These are phyloP conservation scores for Stagonosporopsis rhizophila DNA, from an alignment of 2,329 filamentous ascomycete genomes.

Conservation along the genomic window DNA sequence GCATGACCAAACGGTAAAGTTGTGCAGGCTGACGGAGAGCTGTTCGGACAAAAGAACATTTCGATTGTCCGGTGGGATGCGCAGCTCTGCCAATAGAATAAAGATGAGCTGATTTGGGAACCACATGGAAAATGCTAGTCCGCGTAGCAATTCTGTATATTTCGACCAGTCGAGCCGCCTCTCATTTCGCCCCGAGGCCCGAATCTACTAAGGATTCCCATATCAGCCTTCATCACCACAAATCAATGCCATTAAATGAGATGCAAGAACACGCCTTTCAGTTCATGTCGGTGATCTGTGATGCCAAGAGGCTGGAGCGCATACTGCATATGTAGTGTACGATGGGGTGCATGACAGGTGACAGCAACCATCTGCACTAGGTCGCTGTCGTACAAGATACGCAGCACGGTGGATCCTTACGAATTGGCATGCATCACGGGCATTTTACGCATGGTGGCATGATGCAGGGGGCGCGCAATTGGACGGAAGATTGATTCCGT, in stretches of 20 bases:
- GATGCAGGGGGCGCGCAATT: conserved; percentile 5
- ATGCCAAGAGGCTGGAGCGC: conserved; percentile 24
- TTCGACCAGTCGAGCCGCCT: conserved; percentile 1
- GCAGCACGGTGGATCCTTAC: conserved; percentile 8
- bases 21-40: not conserved
- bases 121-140: conserved; percentile 5
- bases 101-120: not conserved
- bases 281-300: conserved; percentile 23
- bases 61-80: conserved; percentile 1
- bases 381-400: conserved; percentile 11
- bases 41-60: not conserved
- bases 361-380: conserved; percentile 9
- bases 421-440: conserved; percentile 9
- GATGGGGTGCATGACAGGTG: conserved; percentile 14
- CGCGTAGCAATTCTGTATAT: not conserved
- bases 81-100: conserved; percentile 2
- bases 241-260: not conserved
- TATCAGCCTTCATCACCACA: not conserved
- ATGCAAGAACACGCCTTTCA: conserved; percentile 14
- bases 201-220: not conserved
- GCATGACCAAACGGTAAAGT: not conserved
- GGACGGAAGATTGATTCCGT: conserved; percentile 15
- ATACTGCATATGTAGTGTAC: conserved; percentile 16
- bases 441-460: conserved; percentile 13
- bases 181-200: not conserved